These are phyloP conservation scores for Leishmania tarentolae DNA, from an alignment of 208 protist species.

Conservation along the genomic window DNA sequence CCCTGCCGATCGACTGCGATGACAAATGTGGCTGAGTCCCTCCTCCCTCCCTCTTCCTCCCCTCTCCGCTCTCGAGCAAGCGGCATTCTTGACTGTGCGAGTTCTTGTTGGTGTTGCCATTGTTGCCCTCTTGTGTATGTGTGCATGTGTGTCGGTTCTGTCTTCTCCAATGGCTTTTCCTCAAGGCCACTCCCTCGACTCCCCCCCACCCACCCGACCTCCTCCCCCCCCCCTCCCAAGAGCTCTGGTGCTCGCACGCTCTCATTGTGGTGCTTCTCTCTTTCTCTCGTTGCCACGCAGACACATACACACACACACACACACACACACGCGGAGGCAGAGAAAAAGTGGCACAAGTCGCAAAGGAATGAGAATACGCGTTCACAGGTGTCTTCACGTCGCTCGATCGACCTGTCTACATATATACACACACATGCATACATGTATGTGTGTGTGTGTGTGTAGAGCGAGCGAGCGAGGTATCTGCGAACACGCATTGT, in stretches of 20 bases:
- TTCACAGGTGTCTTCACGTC: too few relatives aligned
- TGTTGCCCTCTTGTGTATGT: background rate
- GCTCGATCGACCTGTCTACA: background rate
- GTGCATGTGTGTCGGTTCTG: background rate
- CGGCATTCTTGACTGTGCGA: background rate
- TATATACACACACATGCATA: background rate
- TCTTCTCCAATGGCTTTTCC: background rate
- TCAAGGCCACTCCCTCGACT: background rate
- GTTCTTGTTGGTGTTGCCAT: background rate
- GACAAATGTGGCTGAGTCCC: background rate
- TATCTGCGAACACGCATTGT: background rate
- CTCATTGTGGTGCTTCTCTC: background rate
- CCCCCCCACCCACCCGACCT: background rate
- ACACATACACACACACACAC: background rate
- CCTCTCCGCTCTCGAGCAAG: background rate
- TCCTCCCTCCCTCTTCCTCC: background rate
- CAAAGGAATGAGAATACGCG: background rate
- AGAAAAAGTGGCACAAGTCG: background rate
- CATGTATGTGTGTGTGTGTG: background rate
- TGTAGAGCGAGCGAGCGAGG: background rate
- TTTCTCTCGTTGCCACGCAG: background rate
- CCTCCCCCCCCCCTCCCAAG: background rate
- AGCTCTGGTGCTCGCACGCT: background rate
- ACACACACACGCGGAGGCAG: background rate
- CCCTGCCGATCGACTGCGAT: background rate